Percentiles rank a stretch among this genome's conserved stretches.
Evolutionary conservation across 2,329 filamentous ascomycete genomes (phyloP).

Genomic region (Trichoderma endophyticum): DNA sequence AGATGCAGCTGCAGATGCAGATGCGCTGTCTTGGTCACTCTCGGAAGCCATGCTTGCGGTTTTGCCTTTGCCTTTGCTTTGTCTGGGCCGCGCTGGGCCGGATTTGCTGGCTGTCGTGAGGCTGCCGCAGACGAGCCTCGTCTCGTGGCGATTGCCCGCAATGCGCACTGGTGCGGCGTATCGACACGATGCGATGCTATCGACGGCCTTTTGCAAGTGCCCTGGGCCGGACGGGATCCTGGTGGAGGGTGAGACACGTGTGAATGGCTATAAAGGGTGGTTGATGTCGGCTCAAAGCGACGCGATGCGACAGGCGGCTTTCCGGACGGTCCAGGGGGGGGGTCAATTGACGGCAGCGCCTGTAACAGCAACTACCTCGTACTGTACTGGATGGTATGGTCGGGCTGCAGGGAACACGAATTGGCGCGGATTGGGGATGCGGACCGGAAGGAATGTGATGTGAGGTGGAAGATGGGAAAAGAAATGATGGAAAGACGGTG

Average conservation of each 20-base stretch:
- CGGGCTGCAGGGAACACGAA: neutral
- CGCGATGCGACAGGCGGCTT: constrained; percentile 18
- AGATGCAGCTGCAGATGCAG: constrained; percentile 25
- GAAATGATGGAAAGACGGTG: constrained; percentile 8
- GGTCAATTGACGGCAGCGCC: constrained; percentile 18
- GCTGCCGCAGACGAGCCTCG: constrained; percentile 1
- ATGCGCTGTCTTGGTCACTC: constrained; percentile 47
- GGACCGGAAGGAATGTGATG: neutral
- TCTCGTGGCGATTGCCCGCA: neutral
- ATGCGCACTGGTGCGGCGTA: neutral
- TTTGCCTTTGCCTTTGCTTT: neutral
- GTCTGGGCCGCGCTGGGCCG: constrained; percentile 5
- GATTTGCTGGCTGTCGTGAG: neutral
- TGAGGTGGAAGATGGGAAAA: neutral
- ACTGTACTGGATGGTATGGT: neutral
- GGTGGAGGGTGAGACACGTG: constrained; percentile 23
- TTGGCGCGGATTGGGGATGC: neutral
- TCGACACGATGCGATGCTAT: neutral
- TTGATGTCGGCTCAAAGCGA: constrained; percentile 17
- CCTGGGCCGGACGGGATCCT: constrained; percentile 1
- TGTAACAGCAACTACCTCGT: neutral
- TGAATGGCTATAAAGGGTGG: constrained; percentile 20
- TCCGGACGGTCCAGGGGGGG: neutral
- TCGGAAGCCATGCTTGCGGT: constrained; percentile 40
- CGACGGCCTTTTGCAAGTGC: constrained; percentile 1